Conservation (phyloP, 2,329 filamentous ascomycete species). For the Bimuria novae-zelandiae region DNA sequence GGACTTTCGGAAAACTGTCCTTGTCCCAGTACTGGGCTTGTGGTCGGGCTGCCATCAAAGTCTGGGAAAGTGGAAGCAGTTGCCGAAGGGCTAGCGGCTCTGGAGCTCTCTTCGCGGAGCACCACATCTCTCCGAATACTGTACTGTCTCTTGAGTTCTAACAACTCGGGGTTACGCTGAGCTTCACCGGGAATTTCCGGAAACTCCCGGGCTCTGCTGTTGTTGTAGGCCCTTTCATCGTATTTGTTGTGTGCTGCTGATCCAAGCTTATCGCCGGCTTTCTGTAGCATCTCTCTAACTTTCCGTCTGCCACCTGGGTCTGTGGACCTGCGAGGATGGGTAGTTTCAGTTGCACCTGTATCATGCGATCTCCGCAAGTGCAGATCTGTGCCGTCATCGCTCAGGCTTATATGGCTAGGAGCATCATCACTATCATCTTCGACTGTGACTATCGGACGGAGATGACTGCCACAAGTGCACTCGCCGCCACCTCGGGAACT, state of each 20-base stretch:
- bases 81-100: constrained; percentile 47
- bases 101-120: constrained; percentile 38
- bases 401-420: constrained; percentile 2
- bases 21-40: constrained; percentile 16
- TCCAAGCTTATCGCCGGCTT: constrained; percentile 53
- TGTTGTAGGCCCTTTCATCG: constrained; percentile 56
- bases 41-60: constrained; percentile 22
- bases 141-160: constrained; percentile 49
- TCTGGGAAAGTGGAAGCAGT: constrained; percentile 23
- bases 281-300: constrained; percentile 48
- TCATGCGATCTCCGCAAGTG: constrained; percentile 18
- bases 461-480: constrained; percentile 25
- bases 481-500: constrained; percentile 13
- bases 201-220: constrained; percentile 55
- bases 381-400: not conserved
- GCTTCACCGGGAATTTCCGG: constrained; percentile 62
- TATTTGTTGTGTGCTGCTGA: constrained; percentile 51
- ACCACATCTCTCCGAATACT: constrained; percentile 29
- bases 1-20: constrained; percentile 17
- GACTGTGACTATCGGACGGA: not conserved
- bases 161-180: constrained; percentile 50
- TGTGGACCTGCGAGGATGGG: constrained; percentile 5
- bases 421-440: not conserved
- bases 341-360: constrained; percentile 5
- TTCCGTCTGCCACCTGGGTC: constrained; percentile 19